A percentile compares a stretch with the other conserved stretches of the same genome.
phyloP scores from a whole-genome alignment of 306 rosid genomes.

The Mimosa bimucronata region DNA sequence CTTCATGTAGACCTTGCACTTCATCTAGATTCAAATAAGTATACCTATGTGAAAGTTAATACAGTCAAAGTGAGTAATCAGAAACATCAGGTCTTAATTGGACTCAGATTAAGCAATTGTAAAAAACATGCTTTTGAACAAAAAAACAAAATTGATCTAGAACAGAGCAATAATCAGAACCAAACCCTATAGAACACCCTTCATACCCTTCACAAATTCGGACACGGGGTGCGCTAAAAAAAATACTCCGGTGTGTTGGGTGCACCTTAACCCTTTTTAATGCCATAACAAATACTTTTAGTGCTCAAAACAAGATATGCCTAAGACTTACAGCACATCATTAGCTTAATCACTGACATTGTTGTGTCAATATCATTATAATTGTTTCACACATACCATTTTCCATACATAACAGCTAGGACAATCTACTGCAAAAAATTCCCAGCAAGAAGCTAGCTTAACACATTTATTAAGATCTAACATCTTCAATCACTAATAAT shows the following conservation, averaged over 20 bases:
- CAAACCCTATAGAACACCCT: too few species aligned
- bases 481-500: conserved; percentile 1
- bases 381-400: conserved; percentile 12
- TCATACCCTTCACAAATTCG: too few species aligned
- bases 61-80: conserved; percentile 38
- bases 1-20: too few species aligned
- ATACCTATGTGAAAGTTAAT: too few species aligned
- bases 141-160: conserved; percentile 30
- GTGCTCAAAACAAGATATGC: neutral
- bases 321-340: neutral
- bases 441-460: neutral
- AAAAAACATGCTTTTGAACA: neutral
- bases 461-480: neutral
- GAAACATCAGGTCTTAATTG: conserved; percentile 16
- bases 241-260: too few species aligned
- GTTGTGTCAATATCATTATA: neutral
- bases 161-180: too few species aligned
- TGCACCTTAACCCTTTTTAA: too few species aligned
- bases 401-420: neutral
- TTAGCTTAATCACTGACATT: conserved; percentile 4
- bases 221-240: too few species aligned
- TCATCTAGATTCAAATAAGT: too few species aligned
- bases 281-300: neutral
- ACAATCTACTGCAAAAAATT: neutral
- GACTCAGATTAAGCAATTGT: conserved; percentile 15